Evolutionary conservation across 106 monocot genomes (phyloP).

Genomic region (Vanilla planifolia): DNA sequence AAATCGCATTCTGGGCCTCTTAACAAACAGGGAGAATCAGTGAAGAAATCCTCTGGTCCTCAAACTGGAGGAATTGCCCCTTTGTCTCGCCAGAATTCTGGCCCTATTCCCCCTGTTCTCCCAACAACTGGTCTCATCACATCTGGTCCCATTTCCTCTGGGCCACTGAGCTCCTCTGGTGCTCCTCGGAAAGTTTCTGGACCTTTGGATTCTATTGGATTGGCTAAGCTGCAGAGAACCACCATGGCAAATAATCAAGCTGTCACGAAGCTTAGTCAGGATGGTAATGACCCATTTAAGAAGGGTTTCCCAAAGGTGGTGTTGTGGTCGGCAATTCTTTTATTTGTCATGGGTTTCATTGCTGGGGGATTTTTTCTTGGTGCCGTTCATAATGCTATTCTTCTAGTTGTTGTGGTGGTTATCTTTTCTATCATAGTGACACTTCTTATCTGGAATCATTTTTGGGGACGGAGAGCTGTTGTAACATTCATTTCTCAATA

Average conservation of each 20-base stretch:
- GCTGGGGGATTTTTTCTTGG: slow-evolving; percentile 39
- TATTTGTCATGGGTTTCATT: slow-evolving; percentile 44
- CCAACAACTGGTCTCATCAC: slow-evolving; percentile 42
- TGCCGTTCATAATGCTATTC: slow-evolving; percentile 41
- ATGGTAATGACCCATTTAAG: slow-evolving; percentile 26
- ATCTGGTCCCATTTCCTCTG: slow-evolving; percentile 32
- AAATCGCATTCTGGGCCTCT: slow-evolving; percentile 31
- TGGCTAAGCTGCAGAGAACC: slow-evolving; percentile 14
- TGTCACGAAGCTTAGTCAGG: slow-evolving; percentile 26
- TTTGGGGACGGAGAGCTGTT: slow-evolving; percentile 31
- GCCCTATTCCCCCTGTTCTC: slow-evolving; percentile 24
- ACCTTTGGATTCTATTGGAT: slow-evolving; percentile 19
- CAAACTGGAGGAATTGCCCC: slow-evolving; percentile 17
- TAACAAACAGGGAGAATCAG: slow-evolving; percentile 20
- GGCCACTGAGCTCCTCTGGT: slow-evolving; percentile 27
- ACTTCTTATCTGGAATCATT: slow-evolving; percentile 33
- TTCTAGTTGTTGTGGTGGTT: slow-evolving; percentile 29
- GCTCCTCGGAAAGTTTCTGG: slow-evolving; percentile 27
- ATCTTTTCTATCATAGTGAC: slow-evolving; percentile 17
- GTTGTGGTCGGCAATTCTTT: slow-evolving; percentile 24
- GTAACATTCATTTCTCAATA: slow-evolving; percentile 21
- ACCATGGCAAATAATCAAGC: slow-evolving; percentile 25
- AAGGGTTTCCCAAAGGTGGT: slow-evolving; percentile 27
- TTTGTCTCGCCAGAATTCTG: slow-evolving; percentile 25
- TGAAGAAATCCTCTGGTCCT: slow-evolving; percentile 30